Base-by-base conservation (phyloP, 768 basidiomycete species). In the Pulveroboletus ravenelii region DNA sequence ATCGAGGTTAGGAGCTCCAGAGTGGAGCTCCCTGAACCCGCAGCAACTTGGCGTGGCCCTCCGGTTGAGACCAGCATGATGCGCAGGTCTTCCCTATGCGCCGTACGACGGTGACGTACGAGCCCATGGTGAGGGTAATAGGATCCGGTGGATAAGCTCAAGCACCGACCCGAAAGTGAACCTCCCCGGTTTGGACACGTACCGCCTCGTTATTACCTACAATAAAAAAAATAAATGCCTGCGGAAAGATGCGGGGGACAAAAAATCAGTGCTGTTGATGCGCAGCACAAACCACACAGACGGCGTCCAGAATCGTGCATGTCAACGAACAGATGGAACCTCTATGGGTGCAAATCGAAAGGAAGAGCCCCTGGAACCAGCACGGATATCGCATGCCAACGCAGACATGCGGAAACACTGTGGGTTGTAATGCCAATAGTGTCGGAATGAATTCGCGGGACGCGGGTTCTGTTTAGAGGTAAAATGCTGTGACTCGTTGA, bases 321-420 rank as follows among this genome's bases (percentile, higher is more conserved):
- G n/a, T 45, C 18, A 43, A 52, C 17, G 10, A 35, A 44, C 25
- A 25, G 30, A 32, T 53, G 14, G 41, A 32, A n/a, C 23, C 20
- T 30, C 37, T 36, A 25, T 32, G 18, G 38, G 47, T 43, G 41
- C 12, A 23, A 36, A 42, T 40, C 32, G 25, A 42, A 41, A 35
- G 41, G 41, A 36, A 47, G 35, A 52, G 48, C 20, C 53, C 8
- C 44, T 54, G 42, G 31, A 38, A 46, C 38, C 39, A 34, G 50
- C 52, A 20, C 50, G 62, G 59, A 55, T 41, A 41, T 53, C 47
- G 60, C 62, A 48, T 56, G 60, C 34, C 53, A 40, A 23, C 20
- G 9, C 2, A 34, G 48, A 50, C 62, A 63, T 38, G 62, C 60
- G 54, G 60, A 49, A 56, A 53, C 54, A 59, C 20, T 20, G 43